Percentiles rank a stretch among this genome's conserved stretches.
These are phyloP conservation scores for Deinandra increscens DNA, from an alignment of 129 eudicot genomes.

Conservation along the genomic window DNA sequence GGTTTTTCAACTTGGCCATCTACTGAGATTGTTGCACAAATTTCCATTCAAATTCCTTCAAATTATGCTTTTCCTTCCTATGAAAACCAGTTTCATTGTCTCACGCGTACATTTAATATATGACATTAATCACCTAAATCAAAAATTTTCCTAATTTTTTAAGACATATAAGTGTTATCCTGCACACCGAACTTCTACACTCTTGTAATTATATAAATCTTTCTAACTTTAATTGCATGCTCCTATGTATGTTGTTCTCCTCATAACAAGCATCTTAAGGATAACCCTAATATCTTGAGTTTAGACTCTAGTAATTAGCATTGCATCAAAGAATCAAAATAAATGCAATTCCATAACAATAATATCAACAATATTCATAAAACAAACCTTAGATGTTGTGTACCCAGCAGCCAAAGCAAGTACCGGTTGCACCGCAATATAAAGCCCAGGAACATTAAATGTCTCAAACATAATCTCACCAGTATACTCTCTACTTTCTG, in stretches of 20 bases:
- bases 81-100: neutral
- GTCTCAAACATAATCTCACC: slow-evolving; percentile 99
- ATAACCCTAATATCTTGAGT: neutral
- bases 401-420: slow-evolving; percentile 98
- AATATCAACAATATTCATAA: neutral
- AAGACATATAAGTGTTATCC: neutral
- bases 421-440: slow-evolving; percentile 96
- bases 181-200: slow-evolving; percentile 5
- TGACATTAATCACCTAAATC: slow-evolving; percentile 12
- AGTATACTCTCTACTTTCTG: slow-evolving; percentile 91
- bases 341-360: neutral
- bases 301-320: neutral
- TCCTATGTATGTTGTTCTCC: neutral
- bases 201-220: neutral
- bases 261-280: slow-evolving; percentile 7
- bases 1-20: neutral
- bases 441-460: slow-evolving; percentile 95
- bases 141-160: neutral
- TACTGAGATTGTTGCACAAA: neutral
- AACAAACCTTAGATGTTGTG: slow-evolving; percentile 85
- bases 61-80: neutral
- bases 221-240: neutral
- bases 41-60: neutral
- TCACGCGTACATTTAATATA: neutral
- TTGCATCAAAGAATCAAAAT: slow-evolving; percentile 11